These are phyloP conservation scores for Sphagnum tenellum DNA, from an alignment of 225 moss, liverwort and hornwort species.

Conservation along the genomic window DNA sequence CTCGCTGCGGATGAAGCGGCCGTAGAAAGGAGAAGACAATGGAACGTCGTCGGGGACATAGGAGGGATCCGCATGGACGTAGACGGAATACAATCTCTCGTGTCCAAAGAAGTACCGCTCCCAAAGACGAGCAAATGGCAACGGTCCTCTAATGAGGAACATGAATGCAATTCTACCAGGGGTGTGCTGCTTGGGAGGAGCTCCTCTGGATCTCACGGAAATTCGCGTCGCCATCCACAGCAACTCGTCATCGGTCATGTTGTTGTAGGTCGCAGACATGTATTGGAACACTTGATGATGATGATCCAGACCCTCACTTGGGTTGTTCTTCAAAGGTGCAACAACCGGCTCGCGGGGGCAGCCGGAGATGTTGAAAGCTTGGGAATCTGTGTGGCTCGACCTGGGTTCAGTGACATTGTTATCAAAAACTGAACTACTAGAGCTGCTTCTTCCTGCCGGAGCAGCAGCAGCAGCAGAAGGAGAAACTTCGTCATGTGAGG, in stretches of 20 bases:
- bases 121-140: slow-evolving; percentile 33
- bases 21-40: slow-evolving; percentile 18
- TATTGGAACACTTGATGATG: slow-evolving; percentile 13
- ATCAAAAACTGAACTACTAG: too few relatives aligned
- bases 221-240: slow-evolving; percentile 13
- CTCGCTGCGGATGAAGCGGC: slow-evolving; percentile 41
- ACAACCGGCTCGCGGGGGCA: too few relatives aligned
- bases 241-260: slow-evolving; percentile 21
- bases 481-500: too few relatives aligned
- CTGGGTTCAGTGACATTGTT: too few relatives aligned
- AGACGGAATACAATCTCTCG: slow-evolving; percentile 6
- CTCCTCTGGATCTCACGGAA: neutral
- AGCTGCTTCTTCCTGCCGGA: too few relatives aligned
- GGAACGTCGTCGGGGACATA: slow-evolving; percentile 12
- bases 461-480: too few relatives aligned
- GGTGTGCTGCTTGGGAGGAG: neutral
- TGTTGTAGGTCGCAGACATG: slow-evolving; percentile 35
- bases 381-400: too few relatives aligned
- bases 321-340: too few relatives aligned
- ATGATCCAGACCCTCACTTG: too few relatives aligned
- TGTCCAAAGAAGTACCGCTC: slow-evolving; percentile 30
- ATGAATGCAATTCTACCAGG: slow-evolving; percentile 19
- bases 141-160: slow-evolving; percentile 21
- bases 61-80: slow-evolving; percentile 30
- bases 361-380: too few relatives aligned